Evolutionary conservation across 2,329 filamentous ascomycete genomes (phyloP), one percentile per base, ranked within the genome.

Genomic region (Iodosphaeria phyllophila): DNA sequence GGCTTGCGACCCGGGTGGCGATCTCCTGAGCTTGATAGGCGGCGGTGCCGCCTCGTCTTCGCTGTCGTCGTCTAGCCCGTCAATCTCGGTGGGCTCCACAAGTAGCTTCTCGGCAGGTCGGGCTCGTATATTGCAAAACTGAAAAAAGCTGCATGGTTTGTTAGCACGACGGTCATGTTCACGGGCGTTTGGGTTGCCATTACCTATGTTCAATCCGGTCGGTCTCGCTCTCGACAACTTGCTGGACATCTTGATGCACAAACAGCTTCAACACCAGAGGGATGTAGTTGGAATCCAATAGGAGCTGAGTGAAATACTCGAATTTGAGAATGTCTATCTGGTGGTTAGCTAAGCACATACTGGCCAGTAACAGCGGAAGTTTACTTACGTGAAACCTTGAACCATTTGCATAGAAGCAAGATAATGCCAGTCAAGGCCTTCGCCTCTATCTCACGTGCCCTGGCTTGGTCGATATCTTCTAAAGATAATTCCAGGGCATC

Each of bases 281-380:
- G 5, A 98, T 62, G 46, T 93, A 98, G 46, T 92, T 95, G 4
- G 82, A 89, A 48, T 98, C 89, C 15, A 98, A 63, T 8, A 98
- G 57, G 3, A 98, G 64, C 43, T 98, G 89, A 1, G 83, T 86
- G 41, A 98, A 56, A 41, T 93, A 95, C 50, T 98, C 89, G 37
- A 89, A 93, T 44, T 93, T 92, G 35, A 98, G 57, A 15, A 95
- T 67, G 44, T 98, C 82, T 91, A 28, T 11, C 13, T 13, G 5
- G 5, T 17, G n/a, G 19, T 19, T n/a, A 28, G 8, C 14, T 10
- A 19, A 23, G 20, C 18, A 19, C 13, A 15, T 23, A 13, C 14
- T 4, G 28, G 26, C 43, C 23, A 46, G 34, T 21, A 22, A 17
- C n/a, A 16, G 9, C 18, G 9, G 9, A 22, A 22, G 16, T 10